A percentile compares a stretch with the other conserved stretches of the same genome.
Evolutionary conservation across 139 green algal species (phyloP).

Genomic region (Chlorella sorokiniana): DNA sequence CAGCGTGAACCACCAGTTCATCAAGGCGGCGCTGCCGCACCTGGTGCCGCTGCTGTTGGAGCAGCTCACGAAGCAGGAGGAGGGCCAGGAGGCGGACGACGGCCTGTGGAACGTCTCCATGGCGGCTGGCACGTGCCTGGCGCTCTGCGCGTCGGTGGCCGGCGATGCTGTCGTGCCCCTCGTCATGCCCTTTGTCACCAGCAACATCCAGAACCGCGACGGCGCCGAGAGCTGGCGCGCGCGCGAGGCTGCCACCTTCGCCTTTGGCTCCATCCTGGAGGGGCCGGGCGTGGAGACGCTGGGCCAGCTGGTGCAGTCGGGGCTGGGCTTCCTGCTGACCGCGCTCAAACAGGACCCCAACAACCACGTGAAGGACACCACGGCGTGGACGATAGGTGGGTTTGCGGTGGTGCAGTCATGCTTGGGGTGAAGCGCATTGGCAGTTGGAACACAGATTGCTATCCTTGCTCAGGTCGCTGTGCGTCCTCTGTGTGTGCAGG

Average conservation of each 20-base stretch:
- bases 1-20: slow-evolving; percentile 82
- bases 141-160: slow-evolving; percentile 75
- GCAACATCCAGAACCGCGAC: slow-evolving; percentile 82
- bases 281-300: slow-evolving; percentile 75
- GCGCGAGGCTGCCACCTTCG: slow-evolving; percentile 95
- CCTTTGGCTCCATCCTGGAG: slow-evolving; percentile 96
- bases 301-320: slow-evolving; percentile 68
- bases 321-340: slow-evolving; percentile 75
- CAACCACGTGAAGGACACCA: slow-evolving; percentile 89
- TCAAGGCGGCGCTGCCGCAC: slow-evolving; percentile 76
- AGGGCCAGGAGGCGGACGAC: slow-evolving; percentile 88
- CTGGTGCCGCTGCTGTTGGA: slow-evolving; percentile 94
- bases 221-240: slow-evolving; percentile 84
- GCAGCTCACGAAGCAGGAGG: slow-evolving; percentile 97
- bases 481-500: slow-evolving; percentile 34
- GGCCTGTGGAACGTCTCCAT: slow-evolving; percentile 91
- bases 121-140: slow-evolving; percentile 90
- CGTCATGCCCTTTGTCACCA: slow-evolving; percentile 84
- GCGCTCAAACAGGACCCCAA: slow-evolving; percentile 80
- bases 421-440: not conserved
- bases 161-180: slow-evolving; percentile 82
- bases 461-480: no score
- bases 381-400: slow-evolving; percentile 91
- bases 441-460: not conserved
- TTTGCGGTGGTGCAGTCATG: not conserved